phyloP scores from a whole-genome alignment of 306 rosid genomes.

The Nissolia schottii region DNA sequence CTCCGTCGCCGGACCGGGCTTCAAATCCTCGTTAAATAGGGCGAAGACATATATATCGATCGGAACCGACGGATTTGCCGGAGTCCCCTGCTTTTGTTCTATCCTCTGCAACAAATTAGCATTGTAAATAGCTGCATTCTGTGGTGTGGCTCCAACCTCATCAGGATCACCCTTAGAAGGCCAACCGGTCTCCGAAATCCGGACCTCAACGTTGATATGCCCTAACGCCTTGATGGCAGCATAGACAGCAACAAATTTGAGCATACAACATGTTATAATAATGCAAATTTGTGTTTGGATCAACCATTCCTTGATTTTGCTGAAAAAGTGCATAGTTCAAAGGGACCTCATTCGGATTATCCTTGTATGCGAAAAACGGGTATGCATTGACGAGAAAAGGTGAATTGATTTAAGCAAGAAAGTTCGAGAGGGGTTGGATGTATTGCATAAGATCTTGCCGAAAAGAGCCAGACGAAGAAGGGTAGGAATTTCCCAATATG shows the following conservation, averaged over 20 bases:
- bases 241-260: slow-evolving; percentile 82
- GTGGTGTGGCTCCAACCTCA: slow-evolving; percentile 68
- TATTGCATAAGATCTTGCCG: slow-evolving; percentile 42
- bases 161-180: slow-evolving; percentile 73
- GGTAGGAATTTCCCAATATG: slow-evolving; percentile 49
- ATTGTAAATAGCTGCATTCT: slow-evolving; percentile 67
- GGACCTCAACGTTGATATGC: slow-evolving; percentile 52
- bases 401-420: slow-evolving; percentile 51
- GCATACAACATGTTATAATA: slow-evolving; percentile 91
- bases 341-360: slow-evolving; percentile 44
- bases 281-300: slow-evolving; percentile 59
- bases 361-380: slow-evolving; percentile 81
- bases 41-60: slow-evolving; percentile 74
- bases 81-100: slow-evolving; percentile 58
- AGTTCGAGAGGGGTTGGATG: slow-evolving; percentile 55
- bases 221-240: slow-evolving; percentile 72
- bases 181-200: slow-evolving; percentile 91
- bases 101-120: slow-evolving; percentile 60
- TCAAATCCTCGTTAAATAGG: slow-evolving; percentile 76
- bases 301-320: slow-evolving; percentile 66
- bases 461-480: slow-evolving; percentile 71
- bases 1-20: slow-evolving; percentile 77
- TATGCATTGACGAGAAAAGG: slow-evolving; percentile 77
- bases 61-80: slow-evolving; percentile 73
- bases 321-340: slow-evolving; percentile 63